Evolutionary conservation across 129 eudicot genomes (phyloP).

Genomic region (Tagetes patula): DNA sequence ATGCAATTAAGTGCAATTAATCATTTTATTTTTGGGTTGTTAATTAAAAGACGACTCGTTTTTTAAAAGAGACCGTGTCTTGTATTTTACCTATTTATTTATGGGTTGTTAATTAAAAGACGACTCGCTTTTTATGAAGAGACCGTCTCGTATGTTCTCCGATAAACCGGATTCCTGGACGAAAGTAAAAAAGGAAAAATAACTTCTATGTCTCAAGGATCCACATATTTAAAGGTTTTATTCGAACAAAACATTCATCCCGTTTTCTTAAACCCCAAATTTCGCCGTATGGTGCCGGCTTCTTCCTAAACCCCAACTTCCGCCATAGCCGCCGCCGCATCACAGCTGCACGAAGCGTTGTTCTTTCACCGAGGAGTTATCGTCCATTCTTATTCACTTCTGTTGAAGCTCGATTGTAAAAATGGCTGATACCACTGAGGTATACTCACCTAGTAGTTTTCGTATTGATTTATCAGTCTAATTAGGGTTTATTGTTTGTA

Average conservation of each 20-base stretch:
- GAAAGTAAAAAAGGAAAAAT: too few species aligned
- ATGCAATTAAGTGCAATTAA: too few species aligned
- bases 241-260: too few species aligned
- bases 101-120: too few species aligned
- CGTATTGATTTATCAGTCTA: neutral
- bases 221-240: neutral
- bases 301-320: neutral
- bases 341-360: neutral
- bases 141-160: too few species aligned
- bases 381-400: neutral
- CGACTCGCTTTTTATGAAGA: too few species aligned
- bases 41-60: too few species aligned
- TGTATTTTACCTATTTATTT: too few species aligned
- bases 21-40: too few species aligned
- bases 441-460: neutral
- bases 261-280: constrained; percentile 20
- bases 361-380: neutral
- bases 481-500: neutral
- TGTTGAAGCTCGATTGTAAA: constrained; percentile 10
- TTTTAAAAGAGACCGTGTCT: too few species aligned
- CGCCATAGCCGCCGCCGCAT: constrained; percentile 2
- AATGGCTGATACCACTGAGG: constrained; percentile 42
- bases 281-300: neutral
- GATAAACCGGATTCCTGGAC: too few species aligned
- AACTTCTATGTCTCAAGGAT: neutral